A percentile compares a stretch with the other conserved stretches of the same genome.
phyloP scores from a whole-genome alignment of 495 filamentous ascomycete species.

The Xanthoparmelia taractica region DNA sequence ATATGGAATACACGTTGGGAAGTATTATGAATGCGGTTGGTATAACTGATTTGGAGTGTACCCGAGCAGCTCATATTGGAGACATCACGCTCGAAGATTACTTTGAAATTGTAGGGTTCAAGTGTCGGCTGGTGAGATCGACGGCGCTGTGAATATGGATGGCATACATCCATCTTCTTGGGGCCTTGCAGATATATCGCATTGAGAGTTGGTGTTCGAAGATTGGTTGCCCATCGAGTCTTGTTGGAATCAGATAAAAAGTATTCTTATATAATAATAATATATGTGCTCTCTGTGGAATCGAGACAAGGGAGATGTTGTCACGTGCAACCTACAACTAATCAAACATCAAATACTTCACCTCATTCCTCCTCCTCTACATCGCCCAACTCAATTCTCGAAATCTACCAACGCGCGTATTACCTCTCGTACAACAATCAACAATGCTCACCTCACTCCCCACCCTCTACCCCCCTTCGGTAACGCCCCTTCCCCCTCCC shows the following conservation, averaged over 20 bases:
- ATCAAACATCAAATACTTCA: not conserved
- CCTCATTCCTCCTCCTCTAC: not conserved
- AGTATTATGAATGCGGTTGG: not conserved
- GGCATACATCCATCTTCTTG: too few relatives aligned
- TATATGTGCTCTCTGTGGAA: too few relatives aligned
- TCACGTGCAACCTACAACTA: too few relatives aligned
- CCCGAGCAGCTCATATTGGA: not conserved
- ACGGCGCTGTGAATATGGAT: too few relatives aligned
- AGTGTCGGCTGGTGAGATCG: too few relatives aligned
- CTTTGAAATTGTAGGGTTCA: not conserved
- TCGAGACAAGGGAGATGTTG: too few relatives aligned
- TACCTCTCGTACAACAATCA: not conserved
- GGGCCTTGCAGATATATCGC: too few relatives aligned
- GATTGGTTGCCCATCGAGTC: too few relatives aligned
- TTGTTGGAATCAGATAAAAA: too few relatives aligned
- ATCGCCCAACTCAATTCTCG: not conserved
- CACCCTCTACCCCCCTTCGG: slow-evolving; percentile 62
- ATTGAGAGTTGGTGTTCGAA: too few relatives aligned
- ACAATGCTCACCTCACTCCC: slow-evolving; percentile 63
- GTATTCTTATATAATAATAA: too few relatives aligned
- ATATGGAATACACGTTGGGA: not conserved
- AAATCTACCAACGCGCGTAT: not conserved
- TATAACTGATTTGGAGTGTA: not conserved
- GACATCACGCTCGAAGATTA: not conserved
- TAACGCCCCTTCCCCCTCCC: slow-evolving; percentile 30